Base-by-base conservation (phyloP, 768 basidiomycete species). In the Rhizopogon roseolus region DNA sequence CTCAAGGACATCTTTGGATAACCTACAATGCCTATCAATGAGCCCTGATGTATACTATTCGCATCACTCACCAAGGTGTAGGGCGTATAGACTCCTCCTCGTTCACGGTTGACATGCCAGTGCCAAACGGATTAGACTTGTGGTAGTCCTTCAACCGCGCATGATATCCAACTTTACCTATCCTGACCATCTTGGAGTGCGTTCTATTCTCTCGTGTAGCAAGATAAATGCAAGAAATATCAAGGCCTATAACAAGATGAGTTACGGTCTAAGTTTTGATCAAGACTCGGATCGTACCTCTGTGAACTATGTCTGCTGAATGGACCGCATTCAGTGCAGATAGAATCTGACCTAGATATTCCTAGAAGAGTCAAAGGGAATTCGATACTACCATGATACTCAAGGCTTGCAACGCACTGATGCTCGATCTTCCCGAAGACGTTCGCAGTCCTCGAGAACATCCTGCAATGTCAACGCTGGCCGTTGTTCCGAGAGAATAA, bases 111-210 rank as follows among this genome's bases (percentile, higher is more conserved):
- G 49, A 29, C 50, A 65, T 34, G 13, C 60, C 55, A 41, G 50
- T 56, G 4, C 79, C 79, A 59, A 96, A 91, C 0, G 85, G 81
- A 60, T 97, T 93, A 3, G 94, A 96, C 16, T 84, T 77, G 62
- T 96, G 88, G 32, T 94, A 71, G 64, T 96, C 93, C 25, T 86
- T 73, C 32, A 98, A 74, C 1, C 80, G 80, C 5, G 83, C 82
- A 58, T 86, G 78, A 64, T 86, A 97, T 14, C 77, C 81, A 2
- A 84, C 83, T 58, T 85, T 85, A 17, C 83, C 80, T 3, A 97
- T 69, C 65, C 93, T 94, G 64, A 92, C 77, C 17, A 80, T 71
- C 59, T 88, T 90, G 9, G 81, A 71, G 32, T 80, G 79, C 5
- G 76, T 71, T 1, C 72, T 71, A 45, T 76, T 74, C 52, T 78